Evolutionary conservation across 208 protist genomes (phyloP).

Genomic region (Herpetomonas samuelpessoai): DNA sequence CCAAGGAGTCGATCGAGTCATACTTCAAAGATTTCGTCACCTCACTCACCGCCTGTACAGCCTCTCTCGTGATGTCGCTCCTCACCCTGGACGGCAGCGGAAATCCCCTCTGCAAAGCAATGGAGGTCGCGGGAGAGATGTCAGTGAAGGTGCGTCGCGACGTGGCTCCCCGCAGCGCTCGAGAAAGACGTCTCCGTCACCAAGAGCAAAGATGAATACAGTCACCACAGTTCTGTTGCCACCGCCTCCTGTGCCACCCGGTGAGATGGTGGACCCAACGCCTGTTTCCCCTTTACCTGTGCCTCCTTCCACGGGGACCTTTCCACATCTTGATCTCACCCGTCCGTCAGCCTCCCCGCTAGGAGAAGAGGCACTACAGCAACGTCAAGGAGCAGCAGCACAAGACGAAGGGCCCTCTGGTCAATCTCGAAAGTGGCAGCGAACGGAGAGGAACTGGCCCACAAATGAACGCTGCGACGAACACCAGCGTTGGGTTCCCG

Average conservation of each 20-base stretch:
- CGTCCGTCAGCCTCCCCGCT: too few relatives aligned
- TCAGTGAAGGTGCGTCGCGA: slow-evolving; percentile 1
- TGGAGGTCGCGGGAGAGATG: too few relatives aligned
- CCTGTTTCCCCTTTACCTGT: not conserved
- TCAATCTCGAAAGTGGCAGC: not conserved
- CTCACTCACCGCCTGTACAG: slow-evolving; percentile 69
- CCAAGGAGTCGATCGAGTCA: slow-evolving; percentile 45
- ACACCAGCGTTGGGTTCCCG: slow-evolving; percentile 41
- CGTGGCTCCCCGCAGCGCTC: slow-evolving; percentile 7
- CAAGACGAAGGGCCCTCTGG: too few relatives aligned
- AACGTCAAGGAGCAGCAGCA: too few relatives aligned
- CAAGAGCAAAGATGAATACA: not conserved
- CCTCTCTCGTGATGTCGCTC: slow-evolving; percentile 10
- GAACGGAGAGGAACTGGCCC: not conserved
- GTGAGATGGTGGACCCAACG: not conserved
- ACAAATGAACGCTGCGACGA: slow-evolving; percentile 7
- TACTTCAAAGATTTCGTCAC: slow-evolving; percentile 68
- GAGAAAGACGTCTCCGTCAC: not conserved
- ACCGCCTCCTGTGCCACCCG: not conserved
- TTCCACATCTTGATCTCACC: too few relatives aligned
- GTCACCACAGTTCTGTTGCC: not conserved
- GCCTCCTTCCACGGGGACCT: not conserved
- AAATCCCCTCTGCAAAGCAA: not conserved
- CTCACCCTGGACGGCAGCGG: not conserved
- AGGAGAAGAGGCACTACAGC: too few relatives aligned